phyloP scores from a whole-genome alignment of 176 grass and related monocot species.

The Eleusine coracana region DNA sequence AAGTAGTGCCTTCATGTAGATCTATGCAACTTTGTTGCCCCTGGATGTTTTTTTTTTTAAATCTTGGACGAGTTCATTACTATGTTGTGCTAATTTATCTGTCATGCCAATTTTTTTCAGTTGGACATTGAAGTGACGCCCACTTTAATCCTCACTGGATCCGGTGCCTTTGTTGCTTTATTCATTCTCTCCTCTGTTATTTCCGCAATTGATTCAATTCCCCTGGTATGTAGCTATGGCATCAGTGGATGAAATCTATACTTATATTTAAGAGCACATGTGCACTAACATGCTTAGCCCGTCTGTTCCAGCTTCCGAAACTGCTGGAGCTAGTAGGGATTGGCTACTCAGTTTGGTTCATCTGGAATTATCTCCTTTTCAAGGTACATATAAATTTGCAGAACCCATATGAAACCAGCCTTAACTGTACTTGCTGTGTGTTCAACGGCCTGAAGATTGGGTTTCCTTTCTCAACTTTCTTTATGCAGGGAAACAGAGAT shows the following conservation, averaged over 20 bases:
- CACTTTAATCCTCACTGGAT: slow-evolving; percentile 54
- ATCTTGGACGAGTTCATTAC: slow-evolving; percentile 2
- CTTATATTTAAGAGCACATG: background rate
- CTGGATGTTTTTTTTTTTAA: slow-evolving; percentile 17
- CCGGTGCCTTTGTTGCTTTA: slow-evolving; percentile 54
- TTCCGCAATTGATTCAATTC: slow-evolving; percentile 73
- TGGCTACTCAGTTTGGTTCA: slow-evolving; percentile 72
- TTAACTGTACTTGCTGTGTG: background rate
- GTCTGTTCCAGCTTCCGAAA: slow-evolving; percentile 73
- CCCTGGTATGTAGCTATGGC: slow-evolving; percentile 65
- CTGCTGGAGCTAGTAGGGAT: slow-evolving; percentile 68
- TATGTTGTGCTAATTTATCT: background rate
- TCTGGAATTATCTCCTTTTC: slow-evolving; percentile 51
- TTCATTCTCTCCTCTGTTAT: slow-evolving; percentile 66
- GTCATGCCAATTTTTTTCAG: slow-evolving; percentile 45
- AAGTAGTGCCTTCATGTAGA: background rate
- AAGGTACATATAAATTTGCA: slow-evolving; percentile 47
- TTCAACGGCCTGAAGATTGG: background rate
- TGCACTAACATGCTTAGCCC: slow-evolving; percentile 5
- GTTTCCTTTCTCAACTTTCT: background rate
- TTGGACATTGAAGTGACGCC: slow-evolving; percentile 71
- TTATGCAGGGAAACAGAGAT: slow-evolving; percentile 69
- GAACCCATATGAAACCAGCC: background rate
- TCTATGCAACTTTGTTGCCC: background rate
- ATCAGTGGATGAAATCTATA: background rate